phyloP scores from a whole-genome alignment of 352 stramenopile genomes.

The Phytopythium oedochilum region DNA sequence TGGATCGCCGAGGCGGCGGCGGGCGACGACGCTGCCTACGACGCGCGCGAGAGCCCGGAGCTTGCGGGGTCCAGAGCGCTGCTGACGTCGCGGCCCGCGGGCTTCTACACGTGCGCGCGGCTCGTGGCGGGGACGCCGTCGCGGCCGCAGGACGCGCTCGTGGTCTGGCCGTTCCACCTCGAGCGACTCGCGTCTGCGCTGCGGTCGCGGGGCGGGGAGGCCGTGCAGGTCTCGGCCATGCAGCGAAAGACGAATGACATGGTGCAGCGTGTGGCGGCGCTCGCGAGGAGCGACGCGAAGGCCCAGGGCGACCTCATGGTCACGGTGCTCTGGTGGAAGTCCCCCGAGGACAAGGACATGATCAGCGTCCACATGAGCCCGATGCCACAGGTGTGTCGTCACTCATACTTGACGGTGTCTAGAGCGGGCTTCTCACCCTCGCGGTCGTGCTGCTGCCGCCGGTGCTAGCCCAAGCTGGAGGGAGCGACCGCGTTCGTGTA shows the following conservation, averaged over 20 bases:
- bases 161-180: constrained; percentile 61
- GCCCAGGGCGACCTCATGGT: constrained; percentile 46
- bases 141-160: constrained; percentile 8
- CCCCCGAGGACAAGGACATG: constrained; percentile 8
- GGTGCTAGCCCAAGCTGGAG: constrained; percentile 18
- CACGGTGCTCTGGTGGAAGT: constrained; percentile 53
- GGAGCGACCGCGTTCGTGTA: constrained; percentile 46
- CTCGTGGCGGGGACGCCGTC: constrained; percentile 8
- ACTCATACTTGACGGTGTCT: no score
- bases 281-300: not conserved
- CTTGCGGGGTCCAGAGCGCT: constrained; percentile 42
- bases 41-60: constrained; percentile 7
- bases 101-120: constrained; percentile 66
- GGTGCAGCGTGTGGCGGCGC: constrained; percentile 4
- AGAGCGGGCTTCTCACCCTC: not conserved
- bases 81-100: constrained; percentile 32
- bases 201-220: not conserved
- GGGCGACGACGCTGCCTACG: not conserved
- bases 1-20: constrained; percentile 12
- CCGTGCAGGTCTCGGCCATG: no score
- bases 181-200: constrained; percentile 32
- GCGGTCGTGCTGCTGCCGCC: not conserved
- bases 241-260: constrained; percentile 12
- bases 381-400: constrained; percentile 31
- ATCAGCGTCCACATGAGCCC: constrained; percentile 48